Evolutionary conservation across 2,329 filamentous ascomycete species (phyloP), one percentile per base, ranked within the genome.

Genomic region (Hortaea sp.): DNA sequence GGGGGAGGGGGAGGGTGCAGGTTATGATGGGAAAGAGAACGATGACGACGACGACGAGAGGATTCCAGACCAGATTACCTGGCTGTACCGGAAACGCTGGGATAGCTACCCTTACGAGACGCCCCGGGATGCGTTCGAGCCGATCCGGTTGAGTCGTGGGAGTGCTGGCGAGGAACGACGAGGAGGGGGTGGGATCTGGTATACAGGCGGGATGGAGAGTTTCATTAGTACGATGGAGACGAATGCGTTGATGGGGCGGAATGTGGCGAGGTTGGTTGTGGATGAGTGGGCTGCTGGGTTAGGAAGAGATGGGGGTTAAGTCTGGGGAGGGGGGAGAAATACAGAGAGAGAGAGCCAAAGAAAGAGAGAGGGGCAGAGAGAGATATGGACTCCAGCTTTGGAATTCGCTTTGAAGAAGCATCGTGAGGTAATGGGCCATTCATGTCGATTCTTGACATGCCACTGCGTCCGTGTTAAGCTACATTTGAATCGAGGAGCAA

Each of bases 201-300:
- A 82, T 56, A 81, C 78, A 5, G 71, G 72, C 44, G 76, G 75
- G 0, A 94, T 97, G 39, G 90, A 97, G 68, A 84, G 84, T 55
- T 95, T 98, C 63, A 94, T 97, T 55, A 92, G 85, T 7, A 95
- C 88, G 0, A 97, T 98, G 92, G 92, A 98, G 72, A 95, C 92
- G 5, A 95, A 82, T 63, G 85, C 87, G 1, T 66, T 97, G 55
- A 92, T 92, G 80, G 92, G 92, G 0, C 87, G 78, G 76, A 92
- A 92, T 60, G 81, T 92, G 13, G 87, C 86, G 6, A 75, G 73
- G 52, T 67, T 92, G 45, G 72, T 90, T 40, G 73, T 81, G 0
- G 78, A 89, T 10, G 11, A 11, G 20, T 30, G 40, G 40, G 10
- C 3, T 11, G 34, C 7, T 12, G 27, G 38, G 29, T 12, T 32